Conservation (phyloP, 2,329 filamentous ascomycete genomes). For the Beauveria caledonica region DNA sequence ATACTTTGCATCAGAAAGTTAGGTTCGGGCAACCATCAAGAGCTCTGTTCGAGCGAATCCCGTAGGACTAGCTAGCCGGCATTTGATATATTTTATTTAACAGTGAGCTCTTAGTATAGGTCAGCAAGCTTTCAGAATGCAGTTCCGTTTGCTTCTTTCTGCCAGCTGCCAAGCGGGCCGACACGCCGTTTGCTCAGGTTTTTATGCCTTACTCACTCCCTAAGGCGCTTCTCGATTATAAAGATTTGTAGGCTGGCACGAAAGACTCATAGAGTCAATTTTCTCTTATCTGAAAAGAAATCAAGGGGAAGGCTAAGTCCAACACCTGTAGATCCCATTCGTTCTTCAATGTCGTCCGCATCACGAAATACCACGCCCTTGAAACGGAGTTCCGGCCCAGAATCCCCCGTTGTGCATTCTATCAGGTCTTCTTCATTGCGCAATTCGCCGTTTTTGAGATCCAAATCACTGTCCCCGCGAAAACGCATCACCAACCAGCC, state of each 20-base stretch:
- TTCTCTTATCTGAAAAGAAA: not conserved
- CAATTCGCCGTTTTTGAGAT: constrained; percentile 15
- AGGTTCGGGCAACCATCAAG: too few relatives aligned
- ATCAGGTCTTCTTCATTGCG: not conserved
- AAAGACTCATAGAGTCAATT: too few relatives aligned
- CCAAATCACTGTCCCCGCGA: constrained; percentile 28
- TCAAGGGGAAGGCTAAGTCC: not conserved
- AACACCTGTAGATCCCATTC: not conserved
- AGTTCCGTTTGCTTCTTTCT: not conserved
- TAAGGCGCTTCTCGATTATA: not conserved
- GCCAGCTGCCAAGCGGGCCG: not conserved
- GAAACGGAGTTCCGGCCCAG: not conserved
- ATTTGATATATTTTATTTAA: too few relatives aligned
- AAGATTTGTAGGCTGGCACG: too few relatives aligned
- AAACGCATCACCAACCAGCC: constrained; percentile 28
- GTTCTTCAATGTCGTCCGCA: not conserved
- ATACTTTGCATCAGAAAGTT: too few relatives aligned
- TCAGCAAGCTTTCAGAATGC: not conserved
- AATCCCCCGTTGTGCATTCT: not conserved
- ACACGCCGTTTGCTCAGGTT: not conserved
- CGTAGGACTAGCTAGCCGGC: too few relatives aligned
- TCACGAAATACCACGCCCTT: not conserved
- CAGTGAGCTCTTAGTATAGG: too few relatives aligned
- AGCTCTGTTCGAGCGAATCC: too few relatives aligned
- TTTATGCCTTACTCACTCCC: not conserved